Conservation (phyloP, 192 early-diverging fungal genomes). For the Rhizophlyctis rosea region DNA sequence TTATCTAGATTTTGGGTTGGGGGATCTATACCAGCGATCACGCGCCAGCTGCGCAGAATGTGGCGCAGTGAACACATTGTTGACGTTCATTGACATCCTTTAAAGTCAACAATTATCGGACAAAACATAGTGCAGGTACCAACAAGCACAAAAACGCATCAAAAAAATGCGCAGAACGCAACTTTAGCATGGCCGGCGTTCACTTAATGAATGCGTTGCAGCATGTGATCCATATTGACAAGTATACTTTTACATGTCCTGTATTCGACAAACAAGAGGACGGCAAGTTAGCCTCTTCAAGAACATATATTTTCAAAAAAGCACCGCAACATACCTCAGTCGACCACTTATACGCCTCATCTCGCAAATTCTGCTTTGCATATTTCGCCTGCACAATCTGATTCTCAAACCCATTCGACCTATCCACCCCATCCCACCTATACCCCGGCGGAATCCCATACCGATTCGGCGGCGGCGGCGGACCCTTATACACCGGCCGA, state of each 20-base stretch:
- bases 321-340: constrained; percentile 37
- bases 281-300: neutral
- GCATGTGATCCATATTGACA: too few relatives aligned
- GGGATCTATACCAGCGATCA: too few relatives aligned
- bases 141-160: too few relatives aligned
- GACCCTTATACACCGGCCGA: constrained; percentile 42
- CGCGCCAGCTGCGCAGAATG: too few relatives aligned
- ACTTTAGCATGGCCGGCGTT: too few relatives aligned
- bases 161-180: too few relatives aligned
- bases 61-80: too few relatives aligned
- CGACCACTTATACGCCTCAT: constrained; percentile 49
- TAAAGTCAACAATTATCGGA: too few relatives aligned
- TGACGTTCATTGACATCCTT: too few relatives aligned
- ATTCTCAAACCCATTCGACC: constrained; percentile 73
- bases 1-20: too few relatives aligned
- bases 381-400: constrained; percentile 42
- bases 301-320: neutral
- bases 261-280: neutral
- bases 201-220: too few relatives aligned
- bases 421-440: constrained; percentile 76
- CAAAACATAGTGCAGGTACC: too few relatives aligned
- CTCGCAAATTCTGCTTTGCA: constrained; percentile 4
- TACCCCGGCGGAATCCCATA: constrained; percentile 72
- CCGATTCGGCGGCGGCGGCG: constrained; percentile 62
- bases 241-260: neutral